A percentile compares a stretch with the other conserved stretches of the same genome.
phyloP scores from a whole-genome alignment of 257 asterid species.

The Solanum raphanifolium region DNA sequence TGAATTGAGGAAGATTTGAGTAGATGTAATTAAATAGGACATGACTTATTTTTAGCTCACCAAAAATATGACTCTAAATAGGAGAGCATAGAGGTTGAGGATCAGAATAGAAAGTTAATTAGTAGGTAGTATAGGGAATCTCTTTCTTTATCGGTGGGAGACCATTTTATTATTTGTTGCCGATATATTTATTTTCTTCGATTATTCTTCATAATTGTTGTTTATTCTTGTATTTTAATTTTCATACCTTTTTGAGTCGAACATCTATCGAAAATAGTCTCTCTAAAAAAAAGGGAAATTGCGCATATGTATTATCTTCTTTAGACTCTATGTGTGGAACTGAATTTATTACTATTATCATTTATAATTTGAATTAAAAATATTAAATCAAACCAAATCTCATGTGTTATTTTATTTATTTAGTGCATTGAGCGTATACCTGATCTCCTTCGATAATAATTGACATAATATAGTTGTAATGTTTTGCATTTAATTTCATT shows the following conservation, averaged over 20 bases:
- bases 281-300: too few relatives aligned
- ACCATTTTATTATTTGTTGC: neutral
- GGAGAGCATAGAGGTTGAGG: neutral
- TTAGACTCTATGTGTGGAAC: too few relatives aligned
- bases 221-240: too few relatives aligned
- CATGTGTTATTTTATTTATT: neutral
- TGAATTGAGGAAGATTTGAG: neutral
- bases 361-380: neutral
- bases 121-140: neutral
- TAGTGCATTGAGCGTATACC: neutral
- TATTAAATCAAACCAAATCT: neutral
- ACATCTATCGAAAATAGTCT: too few relatives aligned
- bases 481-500: neutral
- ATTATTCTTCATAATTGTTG: too few relatives aligned
- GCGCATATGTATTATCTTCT: rapidly evolving
- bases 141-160: neutral
- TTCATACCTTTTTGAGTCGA: too few relatives aligned
- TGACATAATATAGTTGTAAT: neutral
- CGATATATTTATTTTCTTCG: too few relatives aligned
- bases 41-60: rapidly evolving
- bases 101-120: neutral
- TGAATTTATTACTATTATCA: too few relatives aligned
- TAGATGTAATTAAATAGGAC: rapidly evolving
- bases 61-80: neutral
- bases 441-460: neutral